Conservation (phyloP, 257 asterid species). For the Petunia axillaris region DNA sequence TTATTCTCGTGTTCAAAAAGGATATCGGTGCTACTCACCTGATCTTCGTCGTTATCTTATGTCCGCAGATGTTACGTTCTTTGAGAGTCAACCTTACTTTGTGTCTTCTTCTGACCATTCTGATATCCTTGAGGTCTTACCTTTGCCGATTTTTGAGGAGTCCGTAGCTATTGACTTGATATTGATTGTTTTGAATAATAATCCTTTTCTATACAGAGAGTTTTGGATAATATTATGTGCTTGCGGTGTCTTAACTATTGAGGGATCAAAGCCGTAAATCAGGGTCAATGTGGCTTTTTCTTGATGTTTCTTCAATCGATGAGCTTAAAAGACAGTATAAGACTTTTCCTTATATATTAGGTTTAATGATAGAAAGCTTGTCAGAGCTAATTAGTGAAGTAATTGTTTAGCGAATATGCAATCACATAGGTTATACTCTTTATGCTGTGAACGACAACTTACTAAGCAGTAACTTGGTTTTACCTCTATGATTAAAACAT, state of each 20-base stretch:
- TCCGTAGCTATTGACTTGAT: neutral
- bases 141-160: too few species aligned
- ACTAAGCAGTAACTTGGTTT: neutral
- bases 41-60: too few species aligned
- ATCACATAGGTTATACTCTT: neutral
- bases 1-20: too few species aligned
- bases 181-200: neutral
- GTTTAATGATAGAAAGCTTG: neutral
- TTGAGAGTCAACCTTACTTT: too few species aligned
- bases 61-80: too few species aligned
- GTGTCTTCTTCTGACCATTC: too few species aligned
- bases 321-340: neutral
- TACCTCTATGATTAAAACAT: neutral
- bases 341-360: constrained; percentile 9
- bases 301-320: neutral
- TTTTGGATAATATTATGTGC: neutral
- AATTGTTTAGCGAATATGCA: neutral
- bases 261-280: constrained; percentile 5
- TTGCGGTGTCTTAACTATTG: neutral
- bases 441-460: neutral
- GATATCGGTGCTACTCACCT: too few species aligned
- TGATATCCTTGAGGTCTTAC: too few species aligned
- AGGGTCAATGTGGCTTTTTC: neutral
- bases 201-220: neutral
- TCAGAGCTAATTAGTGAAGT: neutral